Conservation (phyloP, 2,329 filamentous ascomycete species). For the Parafenestella ontariensis region DNA sequence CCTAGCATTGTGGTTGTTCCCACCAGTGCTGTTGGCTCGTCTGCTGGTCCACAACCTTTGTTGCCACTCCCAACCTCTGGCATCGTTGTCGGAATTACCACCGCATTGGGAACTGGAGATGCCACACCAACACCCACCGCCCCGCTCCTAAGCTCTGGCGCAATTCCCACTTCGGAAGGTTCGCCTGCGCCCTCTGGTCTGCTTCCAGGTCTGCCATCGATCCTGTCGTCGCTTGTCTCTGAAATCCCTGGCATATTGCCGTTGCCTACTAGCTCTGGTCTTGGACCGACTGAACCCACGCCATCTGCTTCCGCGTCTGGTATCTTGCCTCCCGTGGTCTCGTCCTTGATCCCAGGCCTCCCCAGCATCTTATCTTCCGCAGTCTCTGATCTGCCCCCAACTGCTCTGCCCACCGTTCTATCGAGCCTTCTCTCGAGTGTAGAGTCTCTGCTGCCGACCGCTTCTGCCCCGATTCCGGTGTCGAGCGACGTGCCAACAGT, state of each 20-base stretch:
- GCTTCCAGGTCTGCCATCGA: constrained; percentile 18
- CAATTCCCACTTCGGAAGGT: constrained; percentile 32
- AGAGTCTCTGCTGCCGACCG: constrained; percentile 21
- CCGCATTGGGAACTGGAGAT: constrained; percentile 37
- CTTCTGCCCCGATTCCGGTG: constrained; percentile 17
- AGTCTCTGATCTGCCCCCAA: constrained; percentile 22
- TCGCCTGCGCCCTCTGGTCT: constrained; percentile 16
- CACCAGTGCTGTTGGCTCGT: constrained; percentile 15
- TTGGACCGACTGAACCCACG: constrained; percentile 22
- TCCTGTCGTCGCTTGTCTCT: constrained; percentile 29
- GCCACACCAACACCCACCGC: constrained; percentile 16
- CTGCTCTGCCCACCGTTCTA: constrained; percentile 24
- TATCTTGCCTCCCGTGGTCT: constrained; percentile 20
- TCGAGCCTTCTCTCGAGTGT: constrained; percentile 25
- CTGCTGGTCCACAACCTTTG: constrained; percentile 6
- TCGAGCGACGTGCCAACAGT: constrained; percentile 9
- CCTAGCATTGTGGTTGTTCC: constrained; percentile 31
- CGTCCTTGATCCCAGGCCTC: constrained; percentile 26
- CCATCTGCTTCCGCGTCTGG: constrained; percentile 19
- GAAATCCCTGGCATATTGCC: constrained; percentile 27
- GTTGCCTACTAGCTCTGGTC: constrained; percentile 20
- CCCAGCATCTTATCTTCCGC: constrained; percentile 27
- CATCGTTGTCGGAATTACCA: constrained; percentile 47
- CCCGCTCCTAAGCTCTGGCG: constrained; percentile 18
- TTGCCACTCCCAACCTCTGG: constrained; percentile 26